These are phyloP conservation scores for Kwoniella pini DNA, from an alignment of 768 basidiomycete genomes.

Conservation along the genomic window DNA sequence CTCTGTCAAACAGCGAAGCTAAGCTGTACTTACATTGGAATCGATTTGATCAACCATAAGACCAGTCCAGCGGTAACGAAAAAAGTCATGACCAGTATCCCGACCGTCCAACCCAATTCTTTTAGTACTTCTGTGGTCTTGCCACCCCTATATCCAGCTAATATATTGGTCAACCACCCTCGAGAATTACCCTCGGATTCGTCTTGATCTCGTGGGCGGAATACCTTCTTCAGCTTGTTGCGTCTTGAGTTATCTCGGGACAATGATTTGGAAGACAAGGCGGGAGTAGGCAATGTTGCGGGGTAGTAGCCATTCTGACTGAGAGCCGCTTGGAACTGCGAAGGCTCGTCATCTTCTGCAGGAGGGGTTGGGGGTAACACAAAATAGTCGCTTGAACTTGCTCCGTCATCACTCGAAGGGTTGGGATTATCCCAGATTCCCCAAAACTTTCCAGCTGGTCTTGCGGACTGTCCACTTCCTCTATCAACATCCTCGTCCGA, in stretches of 20 bases:
- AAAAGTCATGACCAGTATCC: slow-evolving; percentile 37
- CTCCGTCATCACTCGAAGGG: slow-evolving; percentile 10
- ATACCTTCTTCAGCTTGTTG: slow-evolving; percentile 11
- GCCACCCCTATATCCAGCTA: slow-evolving; percentile 17
- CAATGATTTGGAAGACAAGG: slow-evolving; percentile 36
- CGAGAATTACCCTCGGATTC: background rate
- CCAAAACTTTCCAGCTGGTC: slow-evolving; percentile 22
- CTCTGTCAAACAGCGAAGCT: background rate
- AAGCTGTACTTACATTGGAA: slow-evolving; percentile 51
- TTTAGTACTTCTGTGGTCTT: slow-evolving; percentile 33
- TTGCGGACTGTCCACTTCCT: slow-evolving; percentile 8
- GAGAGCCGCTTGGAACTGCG: slow-evolving; percentile 13
- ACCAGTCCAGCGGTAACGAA: slow-evolving; percentile 41
- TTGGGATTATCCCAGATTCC: slow-evolving; percentile 21
- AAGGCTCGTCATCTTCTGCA: slow-evolving; percentile 2
- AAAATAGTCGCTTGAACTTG: slow-evolving; percentile 32
- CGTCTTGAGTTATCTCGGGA: slow-evolving; percentile 9
- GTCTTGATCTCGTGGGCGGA: background rate
- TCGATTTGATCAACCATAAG: slow-evolving; percentile 40
- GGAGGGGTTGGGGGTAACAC: slow-evolving; percentile 37
- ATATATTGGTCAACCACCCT: slow-evolving; percentile 31
- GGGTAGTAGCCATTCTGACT: background rate
- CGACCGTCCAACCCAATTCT: slow-evolving; percentile 51
- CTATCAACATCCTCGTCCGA: slow-evolving; percentile 25
- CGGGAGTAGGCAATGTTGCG: slow-evolving; percentile 37